Conservation (phyloP, 805 yeast genomes). For the Wickerhamiella qilinensis region DNA sequence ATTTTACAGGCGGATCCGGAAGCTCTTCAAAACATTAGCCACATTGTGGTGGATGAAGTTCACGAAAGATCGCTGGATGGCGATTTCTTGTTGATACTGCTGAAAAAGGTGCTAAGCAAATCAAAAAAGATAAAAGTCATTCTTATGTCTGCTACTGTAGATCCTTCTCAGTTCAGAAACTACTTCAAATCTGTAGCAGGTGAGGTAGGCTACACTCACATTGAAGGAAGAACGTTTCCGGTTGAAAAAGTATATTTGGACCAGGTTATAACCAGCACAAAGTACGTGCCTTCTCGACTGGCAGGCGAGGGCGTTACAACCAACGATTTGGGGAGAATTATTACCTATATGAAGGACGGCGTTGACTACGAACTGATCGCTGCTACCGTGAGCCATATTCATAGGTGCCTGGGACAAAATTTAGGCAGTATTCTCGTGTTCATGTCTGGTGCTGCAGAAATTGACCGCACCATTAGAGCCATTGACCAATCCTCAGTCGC, state of each 20-base stretch:
- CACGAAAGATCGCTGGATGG: constrained; percentile 89
- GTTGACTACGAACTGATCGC: constrained; percentile 63
- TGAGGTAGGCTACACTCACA: constrained; percentile 50
- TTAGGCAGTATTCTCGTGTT: constrained; percentile 71
- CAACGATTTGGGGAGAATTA: constrained; percentile 17
- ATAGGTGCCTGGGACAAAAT: constrained; percentile 32
- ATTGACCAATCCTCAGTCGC: constrained; percentile 19
- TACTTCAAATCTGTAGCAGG: constrained; percentile 35
- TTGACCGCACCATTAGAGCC: constrained; percentile 41
- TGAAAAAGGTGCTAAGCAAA: constrained; percentile 40
- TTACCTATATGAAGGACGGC: constrained; percentile 19
- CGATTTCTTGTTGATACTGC: constrained; percentile 64
- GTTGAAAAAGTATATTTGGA: constrained; percentile 65
- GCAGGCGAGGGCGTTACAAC: constrained; percentile 11
- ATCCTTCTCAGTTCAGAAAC: constrained; percentile 43
- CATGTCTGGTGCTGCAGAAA: constrained; percentile 84
- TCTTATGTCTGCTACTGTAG: constrained; percentile 90
- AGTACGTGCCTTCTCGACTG: constrained; percentile 26
- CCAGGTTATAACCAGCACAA: constrained; percentile 37
- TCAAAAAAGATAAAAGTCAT: constrained; percentile 44
- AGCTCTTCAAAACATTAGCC: constrained; percentile 32
- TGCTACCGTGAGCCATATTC: constrained; percentile 36
- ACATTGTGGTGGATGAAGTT: constrained; percentile 85
- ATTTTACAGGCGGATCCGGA: constrained; percentile 50
- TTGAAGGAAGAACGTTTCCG: constrained; percentile 89